Base-by-base conservation (phyloP, 208 protist species). In the Sergeia podlipaevii region DNA sequence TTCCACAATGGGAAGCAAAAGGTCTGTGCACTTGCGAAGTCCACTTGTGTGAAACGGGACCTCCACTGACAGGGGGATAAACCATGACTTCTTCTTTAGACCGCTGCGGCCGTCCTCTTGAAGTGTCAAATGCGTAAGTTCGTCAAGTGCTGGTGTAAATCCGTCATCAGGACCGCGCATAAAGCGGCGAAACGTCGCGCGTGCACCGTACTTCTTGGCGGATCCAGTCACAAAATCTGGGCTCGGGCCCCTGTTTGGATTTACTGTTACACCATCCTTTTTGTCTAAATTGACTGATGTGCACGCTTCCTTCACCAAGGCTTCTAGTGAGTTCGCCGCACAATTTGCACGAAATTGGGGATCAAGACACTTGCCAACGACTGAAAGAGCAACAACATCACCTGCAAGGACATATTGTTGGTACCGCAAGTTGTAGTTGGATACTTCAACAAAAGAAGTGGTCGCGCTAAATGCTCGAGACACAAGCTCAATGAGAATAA, bases 1-100 rank as follows among this genome's bases (percentile, higher is more conserved):
- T 17, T 53, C 75, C 18, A 91, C 70, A 7, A 93, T 49, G 0
- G 85, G 83, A 3, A 91, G 54, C 60, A 96, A 91, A 15, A 68
- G 29, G 59, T 93, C 89, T 61, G 79, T 77, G 20, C 65, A 60
- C 1, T 60, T 47, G 10, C 85, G 73, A 18, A 96, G 60, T 8
- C 36, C 46, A 52, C 85, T 91, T 2, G 73, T 88, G 36, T 96
- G 89, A 71, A 93, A 96, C 6, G 89, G 89, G 10, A 91, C 50
- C 62, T 82, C 74, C 8, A 96, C 70, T 1, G 57, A 24, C n/a
- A 96, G 62, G 1, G 89, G 89, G 43, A 93, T 70, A 62, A 85
- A 96, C 85, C 89, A 96, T 18, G 85, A 89, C 57, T 93, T 96
- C 37, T 81, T 77, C 57, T 93, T 93, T 1, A 96, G 60, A 4